Evolutionary conservation across 148 eudicot genomes (phyloP).

Genomic region (Fagopyrum esculentum): DNA sequence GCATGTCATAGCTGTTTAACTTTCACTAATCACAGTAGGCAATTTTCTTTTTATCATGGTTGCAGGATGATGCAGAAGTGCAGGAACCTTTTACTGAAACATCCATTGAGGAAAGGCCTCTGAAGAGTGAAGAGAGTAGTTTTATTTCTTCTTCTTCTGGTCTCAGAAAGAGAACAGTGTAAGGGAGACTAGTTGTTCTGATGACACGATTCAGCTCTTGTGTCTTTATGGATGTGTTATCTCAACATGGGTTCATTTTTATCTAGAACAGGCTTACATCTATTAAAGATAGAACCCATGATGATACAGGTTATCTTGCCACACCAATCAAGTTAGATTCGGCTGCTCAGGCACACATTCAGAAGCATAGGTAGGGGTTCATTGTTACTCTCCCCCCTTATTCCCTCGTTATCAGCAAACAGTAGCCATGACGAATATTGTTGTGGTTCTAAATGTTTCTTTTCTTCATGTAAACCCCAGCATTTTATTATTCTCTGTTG

Average conservation of each 20-base stretch:
- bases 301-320: slow-evolving; percentile 31
- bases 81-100: slow-evolving; percentile 33
- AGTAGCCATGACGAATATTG: too few species aligned
- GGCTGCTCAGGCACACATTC: slow-evolving; percentile 56
- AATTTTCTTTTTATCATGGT: neutral
- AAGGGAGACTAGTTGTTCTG: slow-evolving; percentile 24
- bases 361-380: slow-evolving; percentile 63
- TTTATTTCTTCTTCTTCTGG: slow-evolving; percentile 36
- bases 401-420: too few species aligned
- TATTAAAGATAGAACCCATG: slow-evolving; percentile 35
- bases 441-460: neutral
- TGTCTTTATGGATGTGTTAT: neutral
- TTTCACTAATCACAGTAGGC: neutral
- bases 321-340: slow-evolving; percentile 60
- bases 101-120: slow-evolving; percentile 31
- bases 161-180: slow-evolving; percentile 76
- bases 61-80: slow-evolving; percentile 7
- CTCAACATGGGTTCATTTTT: neutral
- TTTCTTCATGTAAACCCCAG: neutral
- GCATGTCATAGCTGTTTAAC: neutral
- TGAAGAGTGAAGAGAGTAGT: slow-evolving; percentile 33
- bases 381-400: slow-evolving; percentile 1
- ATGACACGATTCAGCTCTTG: neutral
- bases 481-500: slow-evolving; percentile 10
- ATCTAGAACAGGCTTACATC: slow-evolving; percentile 41